A percentile compares a stretch with the other conserved stretches of the same genome.
These are phyloP conservation scores for Salvia miltiorrhiza DNA, from an alignment of 257 asterid genomes.

Conservation along the genomic window DNA sequence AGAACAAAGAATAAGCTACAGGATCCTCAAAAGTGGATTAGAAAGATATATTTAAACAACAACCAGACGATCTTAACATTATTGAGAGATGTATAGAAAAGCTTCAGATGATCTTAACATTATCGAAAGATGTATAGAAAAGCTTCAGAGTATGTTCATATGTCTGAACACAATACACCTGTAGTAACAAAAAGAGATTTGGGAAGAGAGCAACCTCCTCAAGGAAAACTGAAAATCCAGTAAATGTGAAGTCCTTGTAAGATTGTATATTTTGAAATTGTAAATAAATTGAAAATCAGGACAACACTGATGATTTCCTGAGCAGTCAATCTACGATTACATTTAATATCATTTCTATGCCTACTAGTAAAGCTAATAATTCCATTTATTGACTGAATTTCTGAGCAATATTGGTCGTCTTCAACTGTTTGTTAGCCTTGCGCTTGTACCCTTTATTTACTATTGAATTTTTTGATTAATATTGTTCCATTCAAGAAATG, in stretches of 20 bases:
- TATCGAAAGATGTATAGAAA: not conserved
- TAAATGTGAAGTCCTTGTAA: not conserved
- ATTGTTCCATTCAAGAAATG: not conserved
- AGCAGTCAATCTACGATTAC: not conserved
- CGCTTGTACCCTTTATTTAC: not conserved
- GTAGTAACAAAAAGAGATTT: not conserved
- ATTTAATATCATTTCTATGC: not conserved
- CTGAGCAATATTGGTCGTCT: not conserved
- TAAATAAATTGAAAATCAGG: not conserved
- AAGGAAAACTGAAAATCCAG: not conserved
- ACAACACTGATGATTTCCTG: not conserved
- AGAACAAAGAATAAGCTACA: not conserved
- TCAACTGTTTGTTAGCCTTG: not conserved
- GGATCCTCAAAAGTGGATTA: not conserved
- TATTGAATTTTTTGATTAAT: not conserved
- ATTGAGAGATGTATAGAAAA: not conserved
- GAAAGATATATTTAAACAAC: not conserved
- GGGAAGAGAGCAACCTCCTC: not conserved
- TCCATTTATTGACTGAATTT: not conserved
- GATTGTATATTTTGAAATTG: not conserved
- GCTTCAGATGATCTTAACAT: not conserved
- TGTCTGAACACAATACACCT: not conserved
- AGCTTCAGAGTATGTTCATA: not conserved
- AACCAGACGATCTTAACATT: not conserved
- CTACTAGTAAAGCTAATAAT: not conserved